Evolutionary conservation across 169 alveolate genomes (phyloP), one percentile per base, ranked within the genome.

Genomic region (Hammondia hammondi): DNA sequence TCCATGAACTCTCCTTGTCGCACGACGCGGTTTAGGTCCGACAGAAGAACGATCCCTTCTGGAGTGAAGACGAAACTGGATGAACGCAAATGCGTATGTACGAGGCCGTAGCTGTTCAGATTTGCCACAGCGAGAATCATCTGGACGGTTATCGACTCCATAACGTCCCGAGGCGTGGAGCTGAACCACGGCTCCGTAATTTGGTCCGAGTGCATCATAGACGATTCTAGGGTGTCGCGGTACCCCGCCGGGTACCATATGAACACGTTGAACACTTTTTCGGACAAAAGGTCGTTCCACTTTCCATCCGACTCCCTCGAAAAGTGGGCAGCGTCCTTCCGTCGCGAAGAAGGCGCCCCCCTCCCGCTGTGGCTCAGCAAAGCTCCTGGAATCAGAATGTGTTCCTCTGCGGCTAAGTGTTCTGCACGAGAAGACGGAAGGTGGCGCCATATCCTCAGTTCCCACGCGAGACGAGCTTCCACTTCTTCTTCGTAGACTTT

Each of bases 91-190:
- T 73, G 85, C 46, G 85, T 73, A 46, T 73, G 85, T 0, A 73
- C 85, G 14, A 73, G 85, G 85, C 85, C 85, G 85, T 73, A 73
- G 6, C 85, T 73, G 6, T 73, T 73, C 19, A 73, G 48, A 46
- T 73, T 73, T 17, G 85, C 85, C 7, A 73, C 85, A 37, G 85
- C 85, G 52, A 73, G 85, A 73, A 73, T 73, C 85, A 73, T 73
- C 85, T 73, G 85, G 24, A 19, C 32, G 46, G 46, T 35, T 21
- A 73, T 73, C n/a, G 85, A 73, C 85, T 35, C 52, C 19, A 73
- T 43, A 73, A 73, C 43, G 24, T 73, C 46, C 48, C 10, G 43
- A 4, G 85, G 43, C 52, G 85, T 37, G 5, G 85, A 35, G 12
- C 85, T n/a, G 48, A 73, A 73, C 85, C 85, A 73, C 52, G 85